Conservation (phyloP, 176 grass and related monocot genomes). For the Oryza brachyantha region DNA sequence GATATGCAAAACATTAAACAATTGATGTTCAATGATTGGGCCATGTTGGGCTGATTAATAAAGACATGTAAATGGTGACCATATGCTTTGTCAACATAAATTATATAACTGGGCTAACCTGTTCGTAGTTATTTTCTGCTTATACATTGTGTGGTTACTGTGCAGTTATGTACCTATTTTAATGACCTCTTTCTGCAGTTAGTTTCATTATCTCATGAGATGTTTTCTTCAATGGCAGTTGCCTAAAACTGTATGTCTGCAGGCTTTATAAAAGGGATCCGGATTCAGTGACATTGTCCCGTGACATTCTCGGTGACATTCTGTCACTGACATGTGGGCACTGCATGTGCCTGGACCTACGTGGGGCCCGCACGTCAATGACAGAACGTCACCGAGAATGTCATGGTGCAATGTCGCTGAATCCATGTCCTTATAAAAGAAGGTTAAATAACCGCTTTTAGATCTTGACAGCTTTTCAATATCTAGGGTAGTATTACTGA, state of each 20-base stretch:
- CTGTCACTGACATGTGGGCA: too few species aligned
- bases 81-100: neutral
- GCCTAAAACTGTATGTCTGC: neutral
- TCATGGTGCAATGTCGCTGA: too few species aligned
- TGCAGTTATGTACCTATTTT: neutral
- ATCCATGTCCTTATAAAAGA: too few species aligned
- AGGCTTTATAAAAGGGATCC: too few species aligned
- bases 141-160: neutral
- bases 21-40: neutral
- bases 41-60: neutral
- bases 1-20: neutral
- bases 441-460: too few species aligned
- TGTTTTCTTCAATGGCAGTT: constrained; percentile 3
- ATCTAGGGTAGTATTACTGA: neutral
- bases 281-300: too few species aligned
- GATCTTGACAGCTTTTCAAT: neutral
- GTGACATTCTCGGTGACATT: too few species aligned
- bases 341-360: too few species aligned
- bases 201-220: neutral
- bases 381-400: too few species aligned
- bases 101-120: neutral
- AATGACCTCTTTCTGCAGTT: neutral
- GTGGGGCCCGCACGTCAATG: too few species aligned
- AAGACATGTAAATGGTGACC: neutral
- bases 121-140: neutral